These are phyloP conservation scores for Rhodomyrtus psidioides DNA, from an alignment of 441 rosid species.

Conservation along the genomic window DNA sequence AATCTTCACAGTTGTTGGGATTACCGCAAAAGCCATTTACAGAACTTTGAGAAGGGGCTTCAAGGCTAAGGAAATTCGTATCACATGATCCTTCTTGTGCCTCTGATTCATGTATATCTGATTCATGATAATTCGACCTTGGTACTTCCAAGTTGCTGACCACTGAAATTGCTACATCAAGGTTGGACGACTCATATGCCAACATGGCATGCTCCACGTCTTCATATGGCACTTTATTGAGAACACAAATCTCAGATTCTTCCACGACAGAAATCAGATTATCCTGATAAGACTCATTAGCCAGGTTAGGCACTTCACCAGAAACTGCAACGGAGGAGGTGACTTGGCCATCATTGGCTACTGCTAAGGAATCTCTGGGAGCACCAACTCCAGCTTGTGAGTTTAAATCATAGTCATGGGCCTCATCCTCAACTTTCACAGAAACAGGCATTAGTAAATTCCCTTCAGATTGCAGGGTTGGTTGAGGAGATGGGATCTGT, in stretches of 20 bases:
- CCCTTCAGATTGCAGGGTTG: conserved; percentile 4
- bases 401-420: not conserved
- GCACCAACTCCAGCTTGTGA: not conserved
- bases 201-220: conserved; percentile 8
- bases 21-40: not conserved
- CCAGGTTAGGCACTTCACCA: conserved; percentile 11
- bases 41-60: conserved; percentile 4
- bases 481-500: conserved; percentile 1
- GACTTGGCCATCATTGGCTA: conserved; percentile 10
- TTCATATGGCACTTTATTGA: conserved; percentile 19
- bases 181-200: not conserved
- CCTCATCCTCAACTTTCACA: conserved; percentile 27
- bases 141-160: conserved; percentile 24
- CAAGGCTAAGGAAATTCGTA: not conserved
- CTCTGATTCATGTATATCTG: conserved; percentile 13
- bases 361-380: not conserved
- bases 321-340: not conserved
- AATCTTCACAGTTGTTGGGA: not conserved
- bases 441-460: conserved; percentile 11
- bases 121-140: not conserved
- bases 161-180: conserved; percentile 15
- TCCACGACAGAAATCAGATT: not conserved
- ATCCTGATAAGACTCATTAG: conserved; percentile 8
- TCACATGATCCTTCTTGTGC: conserved; percentile 4
- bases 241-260: conserved; percentile 13